These are phyloP conservation scores for Dryas octopetala DNA, from an alignment of 306 rosid genomes.

Conservation along the genomic window DNA sequence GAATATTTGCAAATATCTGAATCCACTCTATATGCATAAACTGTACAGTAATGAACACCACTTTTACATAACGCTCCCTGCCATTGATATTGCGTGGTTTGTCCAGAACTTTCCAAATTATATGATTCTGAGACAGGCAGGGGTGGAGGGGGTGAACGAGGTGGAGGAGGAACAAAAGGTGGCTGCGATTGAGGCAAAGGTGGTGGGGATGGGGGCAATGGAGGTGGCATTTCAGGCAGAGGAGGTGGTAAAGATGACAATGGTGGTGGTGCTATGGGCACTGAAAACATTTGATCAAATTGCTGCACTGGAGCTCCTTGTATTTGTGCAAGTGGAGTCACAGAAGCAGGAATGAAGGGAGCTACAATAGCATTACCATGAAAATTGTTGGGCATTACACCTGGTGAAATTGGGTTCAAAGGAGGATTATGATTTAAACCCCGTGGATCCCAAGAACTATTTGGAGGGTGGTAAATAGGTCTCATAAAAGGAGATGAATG, in stretches of 20 bases:
- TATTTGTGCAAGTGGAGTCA: conserved; percentile 77
- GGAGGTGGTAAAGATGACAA: conserved; percentile 65
- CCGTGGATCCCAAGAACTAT: conserved; percentile 72
- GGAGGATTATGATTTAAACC: conserved; percentile 68
- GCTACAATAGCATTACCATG: conserved; percentile 55
- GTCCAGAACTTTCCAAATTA: conserved; percentile 46
- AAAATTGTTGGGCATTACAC: conserved; percentile 50
- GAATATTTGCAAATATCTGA: conserved; percentile 74
- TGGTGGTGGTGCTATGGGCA: conserved; percentile 54
- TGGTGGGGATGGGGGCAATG: conserved; percentile 76
- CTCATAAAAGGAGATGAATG: conserved; percentile 65
- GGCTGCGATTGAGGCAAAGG: conserved; percentile 81
- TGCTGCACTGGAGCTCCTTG: conserved; percentile 73
- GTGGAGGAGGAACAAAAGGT: conserved; percentile 82
- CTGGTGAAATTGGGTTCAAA: conserved; percentile 54
- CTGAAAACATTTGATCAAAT: conserved; percentile 57
- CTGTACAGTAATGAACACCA: conserved; percentile 85
- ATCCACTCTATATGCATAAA: conserved; percentile 67
- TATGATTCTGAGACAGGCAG: conserved; percentile 48
- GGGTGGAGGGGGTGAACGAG: conserved; percentile 65
- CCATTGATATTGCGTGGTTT: conserved; percentile 60
- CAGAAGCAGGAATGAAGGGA: conserved; percentile 83
- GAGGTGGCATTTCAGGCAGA: conserved; percentile 73
- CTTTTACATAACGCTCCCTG: conserved; percentile 87
- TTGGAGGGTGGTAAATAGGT: conserved; percentile 71